These are phyloP conservation scores for Coniochaeta sp. DNA, from an alignment of 2,329 filamentous ascomycete genomes.

Conservation along the genomic window DNA sequence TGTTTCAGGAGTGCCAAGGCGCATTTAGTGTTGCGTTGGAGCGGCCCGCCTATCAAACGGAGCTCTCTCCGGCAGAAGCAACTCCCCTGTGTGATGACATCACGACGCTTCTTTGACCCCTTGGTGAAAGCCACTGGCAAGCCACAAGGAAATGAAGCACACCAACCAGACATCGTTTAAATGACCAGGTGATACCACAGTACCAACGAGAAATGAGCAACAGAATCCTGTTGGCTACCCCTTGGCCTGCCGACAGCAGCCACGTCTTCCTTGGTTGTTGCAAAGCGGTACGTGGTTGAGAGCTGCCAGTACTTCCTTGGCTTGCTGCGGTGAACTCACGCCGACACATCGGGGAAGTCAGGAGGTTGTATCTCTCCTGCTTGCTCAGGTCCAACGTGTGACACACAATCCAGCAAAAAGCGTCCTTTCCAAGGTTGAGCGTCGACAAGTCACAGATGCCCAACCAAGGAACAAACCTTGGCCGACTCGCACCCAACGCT, in stretches of 20 bases:
- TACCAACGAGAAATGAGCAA: background rate
- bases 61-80: background rate
- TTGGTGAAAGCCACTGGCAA: background rate
- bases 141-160: background rate
- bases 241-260: background rate
- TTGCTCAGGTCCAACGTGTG: background rate
- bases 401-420: background rate
- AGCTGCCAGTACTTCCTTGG: background rate
- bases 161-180: background rate
- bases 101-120: background rate
- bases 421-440: background rate
- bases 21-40: background rate
- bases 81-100: background rate
- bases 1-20: background rate
- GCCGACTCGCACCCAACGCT: background rate
- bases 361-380: background rate
- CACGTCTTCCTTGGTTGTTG: background rate
- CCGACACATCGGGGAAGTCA: background rate
- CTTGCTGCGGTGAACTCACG: background rate
- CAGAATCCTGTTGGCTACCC: background rate
- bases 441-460: background rate
- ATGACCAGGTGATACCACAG: background rate
- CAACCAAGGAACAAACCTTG: background rate
- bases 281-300: background rate
- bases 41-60: constrained; percentile 1